Evolutionary conservation across 2,329 filamentous ascomycete species (phyloP).

Genomic region (Dichotomopilus funicola): DNA sequence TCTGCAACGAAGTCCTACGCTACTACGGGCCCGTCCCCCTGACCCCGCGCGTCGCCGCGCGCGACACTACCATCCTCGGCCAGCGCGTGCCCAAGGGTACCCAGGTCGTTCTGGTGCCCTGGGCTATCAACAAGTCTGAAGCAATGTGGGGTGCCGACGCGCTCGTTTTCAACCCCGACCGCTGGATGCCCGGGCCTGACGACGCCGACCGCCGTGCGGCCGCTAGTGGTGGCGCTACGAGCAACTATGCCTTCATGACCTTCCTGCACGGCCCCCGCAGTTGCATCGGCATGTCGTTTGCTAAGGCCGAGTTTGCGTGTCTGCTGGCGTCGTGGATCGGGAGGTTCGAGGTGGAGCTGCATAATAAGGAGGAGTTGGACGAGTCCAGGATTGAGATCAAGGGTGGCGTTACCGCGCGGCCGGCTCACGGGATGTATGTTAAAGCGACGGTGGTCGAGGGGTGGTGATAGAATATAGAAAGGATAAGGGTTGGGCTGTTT

Average conservation of each 20-base stretch:
- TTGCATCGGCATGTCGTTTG: constrained; percentile 79
- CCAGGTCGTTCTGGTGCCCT: constrained; percentile 55
- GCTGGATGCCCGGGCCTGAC: constrained; percentile 54
- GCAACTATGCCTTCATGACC: constrained; percentile 71
- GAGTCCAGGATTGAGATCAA: constrained; percentile 62
- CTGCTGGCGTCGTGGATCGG: constrained; percentile 72
- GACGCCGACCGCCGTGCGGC: constrained; percentile 40
- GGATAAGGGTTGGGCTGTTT: too few species aligned
- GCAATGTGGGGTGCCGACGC: constrained; percentile 73
- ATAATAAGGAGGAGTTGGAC: constrained; percentile 55
- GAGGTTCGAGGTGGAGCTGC: constrained; percentile 58
- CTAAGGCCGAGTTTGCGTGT: constrained; percentile 78
- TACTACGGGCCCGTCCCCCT: constrained; percentile 65
- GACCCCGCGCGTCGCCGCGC: constrained; percentile 58
- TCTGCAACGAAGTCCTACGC: constrained; percentile 71
- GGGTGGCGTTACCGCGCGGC: constrained; percentile 64
- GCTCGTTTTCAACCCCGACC: constrained; percentile 67
- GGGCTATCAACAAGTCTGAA: constrained; percentile 63
- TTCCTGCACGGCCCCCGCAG: constrained; percentile 81
- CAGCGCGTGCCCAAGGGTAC: constrained; percentile 65
- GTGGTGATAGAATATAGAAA: constrained; percentile 42
- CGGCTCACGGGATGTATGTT: constrained; percentile 65
- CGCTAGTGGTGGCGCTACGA: constrained; percentile 64
- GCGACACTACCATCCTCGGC: constrained; percentile 59
- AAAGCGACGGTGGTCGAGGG: constrained; percentile 60